Base-by-base conservation (phyloP, 108 stramenopile species). In the Epipyxis sp. region DNA sequence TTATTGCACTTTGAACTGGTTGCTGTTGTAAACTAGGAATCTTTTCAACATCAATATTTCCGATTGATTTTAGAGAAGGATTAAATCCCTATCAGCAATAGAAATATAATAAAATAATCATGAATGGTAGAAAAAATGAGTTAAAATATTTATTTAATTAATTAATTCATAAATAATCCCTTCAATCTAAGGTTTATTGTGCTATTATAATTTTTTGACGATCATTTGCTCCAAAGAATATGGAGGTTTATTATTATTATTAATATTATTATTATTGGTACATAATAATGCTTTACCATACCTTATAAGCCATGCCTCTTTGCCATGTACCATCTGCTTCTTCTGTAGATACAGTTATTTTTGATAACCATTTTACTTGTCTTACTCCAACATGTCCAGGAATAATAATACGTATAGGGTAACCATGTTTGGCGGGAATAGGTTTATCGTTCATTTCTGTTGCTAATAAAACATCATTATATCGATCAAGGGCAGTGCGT, bases 381-480 rank as follows among this genome's bases (percentile, higher is more conserved):
- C 92, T 82, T 25, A 86, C 87, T 0, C 90, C 92, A 42, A 90
- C 89, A 45, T 89, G 84, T 42, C 98, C 98, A 10, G 98, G 98
- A 59, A 95, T 93, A 69, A 99, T 90, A n/a, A 88, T 84, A 25
- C 98, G 88, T 16, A 99, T 80, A 27, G 98, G 98, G 71, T 78
- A 94, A 37, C 98, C 98, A 86, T 99, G 98, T 74, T 97, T 95
- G 1, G 94, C 87, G 46, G 93, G 91, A 25, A 97, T 71, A 1
- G 86, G 87, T 72, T 90, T 87, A 1, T 87, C 96, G 81, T 99
- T 97, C 98, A 99, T 97, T 86, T 94, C 94, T 77, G 94, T 94
- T 39, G 92, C 93, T 43, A 99, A 62, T 59, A 99, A 83, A n/a
- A 89, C 91, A 82, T 99, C 96, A 1, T 94, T 94, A 69, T 87